A percentile compares a stretch with the other conserved stretches of the same genome.
These are phyloP conservation scores for Dactylonectria estremocensis DNA, from an alignment of 2,329 filamentous ascomycete genomes.

Conservation along the genomic window DNA sequence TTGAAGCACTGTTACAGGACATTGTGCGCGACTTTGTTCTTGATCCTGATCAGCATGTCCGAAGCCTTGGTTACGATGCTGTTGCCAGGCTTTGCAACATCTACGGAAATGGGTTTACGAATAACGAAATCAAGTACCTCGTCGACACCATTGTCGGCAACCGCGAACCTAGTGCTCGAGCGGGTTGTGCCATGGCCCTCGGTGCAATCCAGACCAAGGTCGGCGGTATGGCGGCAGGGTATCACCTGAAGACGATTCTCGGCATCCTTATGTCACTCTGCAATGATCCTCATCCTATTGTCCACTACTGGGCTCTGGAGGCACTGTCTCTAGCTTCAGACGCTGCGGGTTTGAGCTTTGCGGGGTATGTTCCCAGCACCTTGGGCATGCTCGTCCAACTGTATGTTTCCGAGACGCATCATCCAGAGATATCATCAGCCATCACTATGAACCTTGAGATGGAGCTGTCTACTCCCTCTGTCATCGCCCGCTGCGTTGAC, in stretches of 20 bases:
- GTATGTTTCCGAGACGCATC: constrained; percentile 93
- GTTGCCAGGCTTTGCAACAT: constrained; percentile 87
- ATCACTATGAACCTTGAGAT: constrained; percentile 93
- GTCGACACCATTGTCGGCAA: constrained; percentile 96
- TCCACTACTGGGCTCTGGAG: constrained; percentile 97
- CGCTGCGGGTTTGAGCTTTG: constrained; percentile 93
- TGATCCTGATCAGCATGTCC: constrained; percentile 87
- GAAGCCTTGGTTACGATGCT: constrained; percentile 87
- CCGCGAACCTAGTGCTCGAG: constrained; percentile 91
- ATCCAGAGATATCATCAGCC: constrained; percentile 83
- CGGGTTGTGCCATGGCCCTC: constrained; percentile 93
- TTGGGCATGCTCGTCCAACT: constrained; percentile 95
- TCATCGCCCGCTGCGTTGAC: constrained; percentile 90
- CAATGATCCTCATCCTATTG: constrained; percentile 93
- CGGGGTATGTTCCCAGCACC: constrained; percentile 89
- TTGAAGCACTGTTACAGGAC: constrained; percentile 89
- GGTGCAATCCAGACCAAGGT: constrained; percentile 96
- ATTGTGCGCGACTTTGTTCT: constrained; percentile 80
- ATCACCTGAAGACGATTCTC: constrained; percentile 97
- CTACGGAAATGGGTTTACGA: constrained; percentile 91
- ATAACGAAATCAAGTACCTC: constrained; percentile 89
- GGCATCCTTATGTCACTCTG: constrained; percentile 98
- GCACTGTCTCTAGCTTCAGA: constrained; percentile 89
- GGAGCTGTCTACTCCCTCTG: constrained; percentile 84
- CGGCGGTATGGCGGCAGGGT: constrained; percentile 96